Evolutionary conservation across 805 yeast species (phyloP).

Genomic region (Candida ipomoeae): DNA sequence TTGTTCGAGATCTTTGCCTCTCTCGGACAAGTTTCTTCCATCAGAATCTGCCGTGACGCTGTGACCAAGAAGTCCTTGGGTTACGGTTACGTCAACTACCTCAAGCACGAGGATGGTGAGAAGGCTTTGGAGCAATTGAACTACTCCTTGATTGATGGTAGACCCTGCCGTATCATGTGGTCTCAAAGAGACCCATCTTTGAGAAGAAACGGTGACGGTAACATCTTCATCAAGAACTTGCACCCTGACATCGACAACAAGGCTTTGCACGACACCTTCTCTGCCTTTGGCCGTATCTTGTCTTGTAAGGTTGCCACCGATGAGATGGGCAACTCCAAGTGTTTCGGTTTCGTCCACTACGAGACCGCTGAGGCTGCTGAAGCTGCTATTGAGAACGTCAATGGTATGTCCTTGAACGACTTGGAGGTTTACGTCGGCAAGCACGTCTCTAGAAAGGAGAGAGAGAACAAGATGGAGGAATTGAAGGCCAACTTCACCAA

Average conservation of each 20-base stretch:
- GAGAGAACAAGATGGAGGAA: conserved; percentile 89
- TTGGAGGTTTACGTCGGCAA: conserved; percentile 94
- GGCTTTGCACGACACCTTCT: conserved; percentile 96
- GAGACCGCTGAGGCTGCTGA: conserved; percentile 88
- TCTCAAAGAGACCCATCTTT: conserved; percentile 97
- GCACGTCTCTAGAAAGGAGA: conserved; percentile 88
- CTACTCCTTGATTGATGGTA: conserved; percentile 91
- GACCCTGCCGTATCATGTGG: conserved; percentile 99
- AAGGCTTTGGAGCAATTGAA: conserved; percentile 92
- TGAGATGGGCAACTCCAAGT: conserved; percentile 84
- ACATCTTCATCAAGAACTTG: conserved; percentile 96
- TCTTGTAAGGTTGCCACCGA: conserved; percentile 97
- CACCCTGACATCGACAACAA: conserved; percentile 98
- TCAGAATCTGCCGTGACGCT: conserved; percentile 98
- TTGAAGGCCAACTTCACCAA: conserved; percentile 92
- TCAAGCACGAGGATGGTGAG: conserved; percentile 83
- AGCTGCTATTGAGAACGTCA: conserved; percentile 93
- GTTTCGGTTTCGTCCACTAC: conserved; percentile 97
- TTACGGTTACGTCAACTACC: conserved; percentile 97
- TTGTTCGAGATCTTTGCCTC: conserved; percentile 92
- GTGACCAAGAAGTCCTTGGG: conserved; percentile 95
- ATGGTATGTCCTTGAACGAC: conserved; percentile 97
- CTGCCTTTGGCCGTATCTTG: conserved; percentile 92
- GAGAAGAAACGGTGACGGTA: conserved; percentile 94
- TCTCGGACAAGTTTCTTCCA: conserved; percentile 91